Evolutionary conservation across 345 rosid genomes (phyloP), one percentile per base, ranked within the genome.

Genomic region (Melaleuca alternifolia): DNA sequence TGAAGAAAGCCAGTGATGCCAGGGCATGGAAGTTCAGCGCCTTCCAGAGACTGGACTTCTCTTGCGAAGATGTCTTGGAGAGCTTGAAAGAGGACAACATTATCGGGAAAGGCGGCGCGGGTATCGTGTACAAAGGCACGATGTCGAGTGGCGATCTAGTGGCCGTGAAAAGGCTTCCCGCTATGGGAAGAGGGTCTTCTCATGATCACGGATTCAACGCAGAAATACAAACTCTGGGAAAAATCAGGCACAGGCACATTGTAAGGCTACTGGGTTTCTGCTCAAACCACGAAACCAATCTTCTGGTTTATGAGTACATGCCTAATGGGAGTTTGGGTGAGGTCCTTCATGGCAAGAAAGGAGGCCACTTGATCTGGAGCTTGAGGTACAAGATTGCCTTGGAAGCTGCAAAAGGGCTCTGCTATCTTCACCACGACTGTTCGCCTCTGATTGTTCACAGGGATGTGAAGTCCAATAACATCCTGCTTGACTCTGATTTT

Each of bases 121-220:
- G 99, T 54, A 95, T 94, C 83, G 99, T 96, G 83, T 96, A 94
- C 86, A 96, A 96, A 88, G 97, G 96, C 23, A 50, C 30, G 23
- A 96, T 94, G 98, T 93, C 98, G 11, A 96, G 91, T 30, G 96
- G 98, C 18, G 96, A 95, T 87, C 93, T 83, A 6, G 96, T 96
- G 62, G 99, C 99, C 2, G 98, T 96, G 37, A 96, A 96, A 86
- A 90, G 97, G 89, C 91, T 96, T 6, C 94, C 99, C 2, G 94
- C 89, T 5, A 95, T 95, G 94, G 93, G 94, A 53, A 93, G 99
- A 26, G 98, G 99, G 7, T 96, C 98, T 24, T 94, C 98, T n/a
- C 98, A 96, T 33, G 99, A 96, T 86, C 99, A 96, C 46, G 99
- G 99, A 6, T 96, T 96, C 93, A 96, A 96, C 62, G 99, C 99